A percentile compares a stretch with the other conserved stretches of the same genome.
Conservation (phyloP, 257 asterid genomes). For the Ilex aquifolium region DNA sequence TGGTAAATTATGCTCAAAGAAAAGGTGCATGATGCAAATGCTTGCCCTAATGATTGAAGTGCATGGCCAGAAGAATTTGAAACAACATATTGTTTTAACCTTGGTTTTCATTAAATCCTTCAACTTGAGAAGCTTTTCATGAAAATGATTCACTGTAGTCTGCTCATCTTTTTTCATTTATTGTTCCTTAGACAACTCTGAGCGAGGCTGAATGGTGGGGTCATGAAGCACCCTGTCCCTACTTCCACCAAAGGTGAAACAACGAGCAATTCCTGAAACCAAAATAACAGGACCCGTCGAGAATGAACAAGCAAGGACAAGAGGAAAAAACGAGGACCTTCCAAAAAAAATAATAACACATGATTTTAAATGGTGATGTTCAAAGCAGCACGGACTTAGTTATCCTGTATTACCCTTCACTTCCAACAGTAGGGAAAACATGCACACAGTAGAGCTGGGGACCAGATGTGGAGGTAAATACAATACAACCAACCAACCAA, state of each 20-base stretch:
- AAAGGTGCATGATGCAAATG: too few species aligned
- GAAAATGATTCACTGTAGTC: constrained; percentile 91
- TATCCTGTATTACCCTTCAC: too few species aligned
- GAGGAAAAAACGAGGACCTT: too few species aligned
- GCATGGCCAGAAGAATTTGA: background rate
- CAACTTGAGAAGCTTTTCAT: constrained; percentile 89
- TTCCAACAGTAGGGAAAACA: too few species aligned
- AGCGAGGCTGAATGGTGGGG: constrained; percentile 66
- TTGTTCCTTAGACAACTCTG: constrained; percentile 66
- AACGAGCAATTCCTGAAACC: constrained; percentile 79
- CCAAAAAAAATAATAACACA: too few species aligned
- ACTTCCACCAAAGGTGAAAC: constrained; percentile 93
- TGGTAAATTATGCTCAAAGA: too few species aligned
- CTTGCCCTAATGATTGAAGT: too few species aligned
- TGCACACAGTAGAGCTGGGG: too few species aligned
- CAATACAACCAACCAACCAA: too few species aligned
- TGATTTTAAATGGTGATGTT: too few species aligned
- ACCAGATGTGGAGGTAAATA: background rate
- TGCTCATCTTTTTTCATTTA: constrained; percentile 91
- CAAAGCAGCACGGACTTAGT: too few species aligned
- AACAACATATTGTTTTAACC: constrained; percentile 22
- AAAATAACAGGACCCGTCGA: constrained; percentile 3
- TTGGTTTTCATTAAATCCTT: constrained; percentile 84
- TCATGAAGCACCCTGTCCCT: constrained; percentile 74
- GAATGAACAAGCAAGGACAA: too few species aligned